phyloP scores from a whole-genome alignment of 768 basidiomycete species.

The Termitomyces sp. region DNA sequence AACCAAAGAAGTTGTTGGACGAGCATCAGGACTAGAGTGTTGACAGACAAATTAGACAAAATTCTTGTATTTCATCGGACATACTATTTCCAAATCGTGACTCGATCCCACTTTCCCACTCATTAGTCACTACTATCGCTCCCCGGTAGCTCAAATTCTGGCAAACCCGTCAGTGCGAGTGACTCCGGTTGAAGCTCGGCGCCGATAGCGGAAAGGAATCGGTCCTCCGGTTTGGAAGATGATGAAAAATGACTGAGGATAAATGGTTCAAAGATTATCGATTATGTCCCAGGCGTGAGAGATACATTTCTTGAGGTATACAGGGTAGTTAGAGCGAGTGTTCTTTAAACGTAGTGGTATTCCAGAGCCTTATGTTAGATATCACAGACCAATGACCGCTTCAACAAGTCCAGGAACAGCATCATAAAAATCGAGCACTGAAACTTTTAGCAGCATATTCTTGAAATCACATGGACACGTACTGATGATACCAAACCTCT shows the following conservation, averaged over 20 bases:
- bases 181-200: no score
- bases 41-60: no score
- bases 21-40: no score
- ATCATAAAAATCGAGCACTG: constrained; percentile 50
- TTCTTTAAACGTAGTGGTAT: background rate
- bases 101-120: no score
- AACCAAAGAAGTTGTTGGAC: background rate
- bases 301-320: background rate
- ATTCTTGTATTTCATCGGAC: no score
- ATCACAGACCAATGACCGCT: constrained; percentile 37
- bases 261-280: background rate
- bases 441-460: background rate
- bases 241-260: background rate
- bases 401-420: constrained; percentile 43
- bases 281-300: background rate
- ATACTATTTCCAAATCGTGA: no score
- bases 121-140: no score
- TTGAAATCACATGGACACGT: constrained; percentile 18
- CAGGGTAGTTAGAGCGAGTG: background rate
- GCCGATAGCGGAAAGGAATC: no score
- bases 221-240: no score
- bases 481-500: constrained; percentile 47
- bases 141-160: no score
- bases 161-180: no score
- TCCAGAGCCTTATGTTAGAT: background rate